Base-by-base conservation (phyloP, 768 basidiomycete species). In the Pulveroboletus sp. region DNA sequence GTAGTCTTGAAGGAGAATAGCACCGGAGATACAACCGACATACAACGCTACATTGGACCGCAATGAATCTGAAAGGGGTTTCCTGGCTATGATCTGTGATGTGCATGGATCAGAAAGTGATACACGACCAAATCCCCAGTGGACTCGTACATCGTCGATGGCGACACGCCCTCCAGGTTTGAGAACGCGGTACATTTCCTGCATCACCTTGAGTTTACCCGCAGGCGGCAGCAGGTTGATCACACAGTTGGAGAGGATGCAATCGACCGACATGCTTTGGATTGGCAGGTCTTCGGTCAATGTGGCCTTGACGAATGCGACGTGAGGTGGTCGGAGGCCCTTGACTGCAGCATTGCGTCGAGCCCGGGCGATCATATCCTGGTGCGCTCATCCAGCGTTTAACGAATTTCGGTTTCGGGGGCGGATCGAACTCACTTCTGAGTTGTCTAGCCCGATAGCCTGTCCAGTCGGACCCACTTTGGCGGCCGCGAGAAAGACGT, bases 171-270 rank as follows among this genome's bases (percentile, higher is more conserved):
- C 81, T 44, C 80, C 80, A 8, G 77, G 75, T 59, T 77, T 82
- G 41, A 84, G 66, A 3, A 82, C 68, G 10, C 82, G 68, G 43
- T 71, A 60, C 0, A 70, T 65, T 50, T 84, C 81, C 37, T 72
- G 71, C 42, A 81, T 59, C 6, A 76, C 55, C n/a, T 45, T 60
- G 5, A 56, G 60, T 55, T 78, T 82, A 3, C 71, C 75, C 11
- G 66, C 59, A 0, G 46, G 47, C 0, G 79, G 74, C 6, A 82
- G 55, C 2, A 79, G 60, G 56, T 81, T 80, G 58, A 82, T 62
- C 3, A 81, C 78, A 46, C 81, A 81, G 58, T 80, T 83, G 6
- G 80, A 81, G 6, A 81, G 54, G 14, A 84, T 65, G 50, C 78
- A 81, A 53, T 83, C 78, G 15, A 81, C 70, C 0, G 78, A 71